A percentile compares a stretch with the other conserved stretches of the same genome.
Conservation (phyloP, 2,329 filamentous ascomycete genomes). For the Didymella pomorum region DNA sequence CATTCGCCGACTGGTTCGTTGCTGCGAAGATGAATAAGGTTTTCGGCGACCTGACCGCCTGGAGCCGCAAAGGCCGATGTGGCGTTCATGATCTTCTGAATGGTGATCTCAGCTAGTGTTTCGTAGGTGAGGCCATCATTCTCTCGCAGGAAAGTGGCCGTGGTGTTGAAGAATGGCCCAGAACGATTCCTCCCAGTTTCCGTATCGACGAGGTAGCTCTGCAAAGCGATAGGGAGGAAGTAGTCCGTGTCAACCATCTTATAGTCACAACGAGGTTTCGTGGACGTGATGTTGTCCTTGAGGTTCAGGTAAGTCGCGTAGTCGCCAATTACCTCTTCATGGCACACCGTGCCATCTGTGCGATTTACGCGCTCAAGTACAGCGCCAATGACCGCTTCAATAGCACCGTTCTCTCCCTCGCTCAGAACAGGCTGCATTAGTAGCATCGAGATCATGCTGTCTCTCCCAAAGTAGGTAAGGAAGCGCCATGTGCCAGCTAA, state of each 20-base stretch:
- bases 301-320: conserved; percentile 69
- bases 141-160: conserved; percentile 58
- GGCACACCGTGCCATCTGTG: conserved; percentile 67
- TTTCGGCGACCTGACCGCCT: conserved; percentile 59
- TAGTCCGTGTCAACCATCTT: conserved; percentile 71
- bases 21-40: conserved; percentile 66
- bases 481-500: conserved; percentile 72
- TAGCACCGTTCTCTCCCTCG: conserved; percentile 61
- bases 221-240: conserved; percentile 65
- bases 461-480: conserved; percentile 71
- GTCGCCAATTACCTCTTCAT: conserved; percentile 72
- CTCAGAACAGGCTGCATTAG: conserved; percentile 67
- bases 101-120: conserved; percentile 61
- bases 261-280: conserved; percentile 64
- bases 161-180: conserved; percentile 50
- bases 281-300: conserved; percentile 62
- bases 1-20: conserved; percentile 67
- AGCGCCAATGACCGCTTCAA: conserved; percentile 68
- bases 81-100: conserved; percentile 66
- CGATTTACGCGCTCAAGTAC: conserved; percentile 68
- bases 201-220: conserved; percentile 65
- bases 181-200: conserved; percentile 52
- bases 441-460: conserved; percentile 69
- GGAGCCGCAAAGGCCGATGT: conserved; percentile 62
- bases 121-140: conserved; percentile 64